Conservation (phyloP, 768 basidiomycete genomes). For the Aureoboletus auriporus region DNA sequence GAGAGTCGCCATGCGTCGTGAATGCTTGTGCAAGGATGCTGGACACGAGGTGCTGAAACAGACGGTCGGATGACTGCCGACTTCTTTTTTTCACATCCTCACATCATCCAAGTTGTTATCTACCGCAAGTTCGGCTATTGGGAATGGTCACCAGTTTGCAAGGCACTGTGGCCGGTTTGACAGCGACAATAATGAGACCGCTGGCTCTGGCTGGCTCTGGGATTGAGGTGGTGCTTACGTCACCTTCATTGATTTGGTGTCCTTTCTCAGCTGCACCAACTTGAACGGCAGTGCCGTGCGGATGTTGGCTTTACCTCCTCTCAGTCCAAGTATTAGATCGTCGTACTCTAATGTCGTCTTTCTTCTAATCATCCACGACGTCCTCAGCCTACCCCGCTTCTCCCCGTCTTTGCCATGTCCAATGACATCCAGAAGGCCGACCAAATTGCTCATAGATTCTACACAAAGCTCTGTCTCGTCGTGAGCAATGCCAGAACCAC, state of each 20-base stretch:
- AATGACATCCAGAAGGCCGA: slow-evolving; percentile 67
- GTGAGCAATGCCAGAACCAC: slow-evolving; percentile 73
- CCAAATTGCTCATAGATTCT: slow-evolving; percentile 82
- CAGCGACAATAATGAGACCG: slow-evolving; percentile 3
- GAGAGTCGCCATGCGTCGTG: neutral
- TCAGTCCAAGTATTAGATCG: slow-evolving; percentile 20
- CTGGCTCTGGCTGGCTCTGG: slow-evolving; percentile 9
- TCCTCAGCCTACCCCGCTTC: neutral
- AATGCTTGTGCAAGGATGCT: no score
- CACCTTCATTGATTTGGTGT: slow-evolving; percentile 12
- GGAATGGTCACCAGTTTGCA: neutral
- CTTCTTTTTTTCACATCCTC: no score
- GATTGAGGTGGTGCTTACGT: slow-evolving; percentile 22
- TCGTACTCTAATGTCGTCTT: slow-evolving; percentile 28
- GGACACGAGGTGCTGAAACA: neutral
- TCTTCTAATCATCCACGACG: slow-evolving; percentile 20
- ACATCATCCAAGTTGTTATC: no score
- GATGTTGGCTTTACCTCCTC: slow-evolving; percentile 19
- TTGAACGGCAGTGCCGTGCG: slow-evolving; percentile 15
- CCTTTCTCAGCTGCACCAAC: slow-evolving; percentile 13
- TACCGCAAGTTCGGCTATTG: no score
- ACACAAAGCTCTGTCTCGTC: slow-evolving; percentile 76
- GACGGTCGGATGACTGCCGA: no score
- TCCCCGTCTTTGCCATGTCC: slow-evolving; percentile 39
- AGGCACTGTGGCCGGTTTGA: neutral